Percentiles rank a stretch among this genome's conserved stretches.
Conservation (phyloP, 495 filamentous ascomycete genomes). For the Lasiosphaeriaceae sp. region DNA sequence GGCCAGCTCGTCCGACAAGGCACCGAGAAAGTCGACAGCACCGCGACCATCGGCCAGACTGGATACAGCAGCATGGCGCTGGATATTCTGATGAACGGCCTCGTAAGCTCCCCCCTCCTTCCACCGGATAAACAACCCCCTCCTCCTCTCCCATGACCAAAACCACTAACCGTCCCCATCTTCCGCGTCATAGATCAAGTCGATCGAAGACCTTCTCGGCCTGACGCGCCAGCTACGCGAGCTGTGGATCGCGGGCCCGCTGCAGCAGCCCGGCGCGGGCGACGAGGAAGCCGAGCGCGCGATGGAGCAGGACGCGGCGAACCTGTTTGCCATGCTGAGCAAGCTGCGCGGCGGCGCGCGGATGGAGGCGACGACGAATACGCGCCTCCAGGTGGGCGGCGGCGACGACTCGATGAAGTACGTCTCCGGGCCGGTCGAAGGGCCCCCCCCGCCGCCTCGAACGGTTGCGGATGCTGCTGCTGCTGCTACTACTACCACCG, state of each 20-base stretch:
- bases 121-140: not conserved
- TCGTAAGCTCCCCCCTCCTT: conserved; percentile 15
- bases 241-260: conserved; percentile 41
- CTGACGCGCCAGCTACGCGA: conserved; percentile 40
- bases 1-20: conserved; percentile 31
- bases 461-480: not conserved
- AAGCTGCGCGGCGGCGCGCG: conserved; percentile 5
- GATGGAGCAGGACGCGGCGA: conserved; percentile 18
- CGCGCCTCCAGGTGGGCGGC: no score
- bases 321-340: conserved; percentile 12
- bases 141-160: no score
- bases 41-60: conserved; percentile 30
- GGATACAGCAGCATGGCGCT: conserved; percentile 35
- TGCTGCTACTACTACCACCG: not conserved
- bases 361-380: not conserved
- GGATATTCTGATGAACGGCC: conserved; percentile 26
- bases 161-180: not conserved
- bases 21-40: conserved; percentile 23
- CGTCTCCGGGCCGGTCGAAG: conserved; percentile 3
- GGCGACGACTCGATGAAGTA: conserved; percentile 3
- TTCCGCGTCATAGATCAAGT: conserved; percentile 26
- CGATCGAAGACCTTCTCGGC: conserved; percentile 31
- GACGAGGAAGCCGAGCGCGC: conserved; percentile 26
- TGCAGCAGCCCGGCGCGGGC: conserved; percentile 32
- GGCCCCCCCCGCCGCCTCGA: not conserved